A percentile compares a stretch with the other conserved stretches of the same genome.
phyloP scores from a whole-genome alignment of 2,329 filamentous ascomycete species.

The Colletotrichum horii region DNA sequence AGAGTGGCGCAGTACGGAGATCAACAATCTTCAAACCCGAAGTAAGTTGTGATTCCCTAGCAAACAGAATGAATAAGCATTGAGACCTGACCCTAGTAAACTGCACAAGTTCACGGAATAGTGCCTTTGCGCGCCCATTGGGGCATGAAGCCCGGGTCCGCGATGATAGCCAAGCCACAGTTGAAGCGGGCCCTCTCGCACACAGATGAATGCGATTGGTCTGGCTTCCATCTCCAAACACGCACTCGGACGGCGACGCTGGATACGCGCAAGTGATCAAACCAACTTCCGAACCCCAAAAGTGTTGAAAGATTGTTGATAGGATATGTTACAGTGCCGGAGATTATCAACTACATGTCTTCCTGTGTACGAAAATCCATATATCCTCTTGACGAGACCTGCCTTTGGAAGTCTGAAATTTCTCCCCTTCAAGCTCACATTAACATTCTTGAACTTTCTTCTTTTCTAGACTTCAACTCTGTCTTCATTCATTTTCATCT shows the following conservation, averaged over 20 bases:
- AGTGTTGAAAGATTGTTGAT: accelerated
- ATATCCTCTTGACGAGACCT: background rate
- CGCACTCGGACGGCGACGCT: background rate
- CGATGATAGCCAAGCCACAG: background rate
- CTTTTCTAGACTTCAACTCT: background rate
- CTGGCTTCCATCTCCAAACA: background rate
- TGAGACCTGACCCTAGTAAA: background rate
- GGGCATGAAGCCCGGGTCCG: background rate
- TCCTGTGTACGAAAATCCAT: background rate
- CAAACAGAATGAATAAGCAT: background rate
- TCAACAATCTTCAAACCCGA: background rate
- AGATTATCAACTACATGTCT: background rate
- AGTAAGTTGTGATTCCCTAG: background rate
- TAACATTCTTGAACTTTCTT: background rate
- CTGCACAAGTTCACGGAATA: background rate
- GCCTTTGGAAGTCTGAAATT: background rate
- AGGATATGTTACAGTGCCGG: background rate
- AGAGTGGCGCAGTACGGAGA: background rate
- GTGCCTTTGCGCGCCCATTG: background rate
- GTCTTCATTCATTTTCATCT: background rate
- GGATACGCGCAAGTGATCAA: background rate
- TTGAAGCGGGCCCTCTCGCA: background rate
- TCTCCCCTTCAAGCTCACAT: background rate
- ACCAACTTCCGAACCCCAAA: background rate
- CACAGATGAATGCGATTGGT: background rate